These are phyloP conservation scores for Stagonosporopsis chrysanthemi DNA, from an alignment of 2,329 filamentous ascomycete species.

Conservation along the genomic window DNA sequence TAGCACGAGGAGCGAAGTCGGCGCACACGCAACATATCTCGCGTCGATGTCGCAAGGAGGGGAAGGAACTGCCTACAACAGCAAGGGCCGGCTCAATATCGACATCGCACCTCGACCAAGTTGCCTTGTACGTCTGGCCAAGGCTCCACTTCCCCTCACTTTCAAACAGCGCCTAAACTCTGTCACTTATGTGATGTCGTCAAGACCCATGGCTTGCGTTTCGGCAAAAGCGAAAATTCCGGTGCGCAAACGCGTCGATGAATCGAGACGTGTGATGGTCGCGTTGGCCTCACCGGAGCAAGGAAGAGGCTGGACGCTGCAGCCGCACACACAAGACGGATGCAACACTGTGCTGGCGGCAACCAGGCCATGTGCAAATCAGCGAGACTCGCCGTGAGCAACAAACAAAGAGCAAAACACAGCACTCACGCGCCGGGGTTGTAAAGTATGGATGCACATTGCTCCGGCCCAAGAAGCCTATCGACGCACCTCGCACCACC, in stretches of 20 bases:
- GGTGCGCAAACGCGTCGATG: conserved; percentile 6
- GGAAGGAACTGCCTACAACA: background rate
- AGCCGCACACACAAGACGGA: background rate
- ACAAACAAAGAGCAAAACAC: conserved; percentile 4
- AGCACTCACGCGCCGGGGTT: conserved; percentile 3
- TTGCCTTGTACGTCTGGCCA: conserved; percentile 1
- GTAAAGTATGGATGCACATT: conserved; percentile 1
- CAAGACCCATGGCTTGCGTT: conserved; percentile 8
- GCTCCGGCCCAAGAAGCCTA: conserved; percentile 6
- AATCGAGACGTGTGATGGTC: conserved; percentile 13
- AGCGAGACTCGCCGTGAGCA: background rate
- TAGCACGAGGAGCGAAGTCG: background rate
- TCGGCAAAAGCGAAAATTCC: conserved; percentile 1
- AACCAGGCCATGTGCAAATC: background rate
- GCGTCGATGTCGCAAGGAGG: conserved; percentile 5
- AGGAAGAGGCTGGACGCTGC: conserved; percentile 3
- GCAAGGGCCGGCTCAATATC: background rate
- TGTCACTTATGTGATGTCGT: conserved; percentile 7
- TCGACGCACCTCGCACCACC: background rate
- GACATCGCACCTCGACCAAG: conserved; percentile 11
- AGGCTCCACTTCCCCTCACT: conserved; percentile 18
- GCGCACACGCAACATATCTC: conserved; percentile 3
- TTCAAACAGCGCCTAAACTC: conserved; percentile 16
- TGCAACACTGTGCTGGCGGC: conserved; percentile 1
- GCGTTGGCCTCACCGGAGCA: conserved; percentile 6